A percentile compares a stretch with the other conserved stretches of the same genome.
Evolutionary conservation across 208 protist species (phyloP).

Genomic region (Porcisia hertigi): DNA sequence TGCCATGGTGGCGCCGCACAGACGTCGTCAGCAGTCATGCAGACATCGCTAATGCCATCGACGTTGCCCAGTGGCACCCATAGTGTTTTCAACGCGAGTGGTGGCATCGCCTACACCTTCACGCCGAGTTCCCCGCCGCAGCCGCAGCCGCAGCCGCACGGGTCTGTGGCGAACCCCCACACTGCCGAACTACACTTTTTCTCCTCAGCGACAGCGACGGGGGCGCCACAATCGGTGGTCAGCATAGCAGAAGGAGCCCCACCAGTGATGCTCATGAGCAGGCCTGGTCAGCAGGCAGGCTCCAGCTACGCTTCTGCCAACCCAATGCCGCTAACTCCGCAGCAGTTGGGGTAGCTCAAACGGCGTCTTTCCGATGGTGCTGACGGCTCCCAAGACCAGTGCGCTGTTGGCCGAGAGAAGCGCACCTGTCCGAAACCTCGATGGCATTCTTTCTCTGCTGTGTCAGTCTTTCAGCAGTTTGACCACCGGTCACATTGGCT

Average conservation of each 20-base stretch:
- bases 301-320: conserved; percentile 17
- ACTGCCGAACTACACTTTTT: conserved; percentile 1
- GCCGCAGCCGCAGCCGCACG: conserved; percentile 5
- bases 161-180: conserved; percentile 8
- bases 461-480: conserved; percentile 23
- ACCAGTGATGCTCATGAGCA: conserved; percentile 25
- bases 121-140: conserved; percentile 10
- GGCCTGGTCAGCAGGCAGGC: neutral
- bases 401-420: neutral
- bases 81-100: neutral
- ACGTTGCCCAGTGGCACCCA: neutral
- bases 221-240: neutral
- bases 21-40: neutral
- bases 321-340: conserved; percentile 4
- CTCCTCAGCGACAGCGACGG: neutral
- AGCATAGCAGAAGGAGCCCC: conserved; percentile 3
- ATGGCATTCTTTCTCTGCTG: conserved; percentile 14
- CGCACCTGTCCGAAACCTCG: neutral
- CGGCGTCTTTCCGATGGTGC: conserved; percentile 24
- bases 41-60: conserved; percentile 9
- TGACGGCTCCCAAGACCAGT: conserved; percentile 5
- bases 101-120: conserved; percentile 17
- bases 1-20: neutral
- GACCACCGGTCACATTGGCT: conserved; percentile 33
- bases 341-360: conserved; percentile 17